Base-by-base conservation (phyloP, 2,329 filamentous ascomycete species). In the Exserohilum turcica region DNA sequence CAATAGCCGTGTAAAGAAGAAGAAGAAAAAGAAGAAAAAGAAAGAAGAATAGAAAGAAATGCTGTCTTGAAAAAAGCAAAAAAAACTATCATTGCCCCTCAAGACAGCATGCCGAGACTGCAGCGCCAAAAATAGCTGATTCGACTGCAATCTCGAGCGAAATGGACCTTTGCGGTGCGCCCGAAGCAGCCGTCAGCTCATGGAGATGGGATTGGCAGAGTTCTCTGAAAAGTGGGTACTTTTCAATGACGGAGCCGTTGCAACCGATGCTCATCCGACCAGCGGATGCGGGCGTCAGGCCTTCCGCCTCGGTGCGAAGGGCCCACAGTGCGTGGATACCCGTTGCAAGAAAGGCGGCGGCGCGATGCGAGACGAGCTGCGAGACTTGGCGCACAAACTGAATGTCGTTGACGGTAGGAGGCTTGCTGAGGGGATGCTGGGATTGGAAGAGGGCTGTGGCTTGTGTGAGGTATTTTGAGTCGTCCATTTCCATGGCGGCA, bases 161-260 rank as follows among this genome's bases (percentile, higher is more conserved):
- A 18, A 91, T 83, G 3, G 76, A 73, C 15, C 76, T 75, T 57
- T 64, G 61, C 24, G 64, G 67, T 40, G 62, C 79, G 56, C 70
- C 76, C 43, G 69, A 77, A 63, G 65, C 69, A 52, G 59, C 74
- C 43, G 64, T 80, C 7, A 92, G 76, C 33, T 79, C 76, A 64
- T 91, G 79, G 40, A 92, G 75, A 61, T 86, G 85, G 5, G 69
- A 69, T 70, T 92, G 89, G 65, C 86, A 87, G 36, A 77, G 79
- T 28, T 73, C 74, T 18, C 82, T 78, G 71, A 91, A 93, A 6
- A 79, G 77, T 0, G 90, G 89, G 67, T 92, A 93, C 63, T 87
- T 86, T 74, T 92, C 89, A 45, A 92, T 86, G 43, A 93, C 88
- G 24, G 86, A 89, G 38, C 90, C 90, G 67, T 91, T 92, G 74